Evolutionary conservation across 257 asterid genomes (phyloP), one percentile per base, ranked within the genome.

Genomic region (Orobanche coerulescens): DNA sequence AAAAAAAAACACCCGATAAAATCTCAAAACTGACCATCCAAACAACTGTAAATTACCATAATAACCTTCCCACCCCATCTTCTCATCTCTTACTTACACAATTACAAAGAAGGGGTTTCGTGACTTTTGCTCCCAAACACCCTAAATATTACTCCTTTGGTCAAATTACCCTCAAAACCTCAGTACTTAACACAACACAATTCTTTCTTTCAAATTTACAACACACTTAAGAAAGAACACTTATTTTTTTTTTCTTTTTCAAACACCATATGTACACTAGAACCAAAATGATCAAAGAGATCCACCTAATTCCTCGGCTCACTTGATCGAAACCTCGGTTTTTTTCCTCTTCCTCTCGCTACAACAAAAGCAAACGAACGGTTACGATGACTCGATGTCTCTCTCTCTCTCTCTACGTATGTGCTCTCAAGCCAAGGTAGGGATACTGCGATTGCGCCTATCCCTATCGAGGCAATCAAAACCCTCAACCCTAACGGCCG

Each of bases 381-480:
- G n/a, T 5, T 18, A 7, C 51, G 11, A 15, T 20, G 31, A 1
- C 16, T 49, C 56, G 28, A 22, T 49, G 4, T 48, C 19, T 23
- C 58, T 51, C 33, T n/a, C 4, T 4, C 12, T 52, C 58, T 25
- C 73, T 56, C 63, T 54, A 30, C 62, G 9, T 50, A 53, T 49
- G 62, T 71, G 43, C 62, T 60, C 76, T 67, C 48, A 93, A 25
- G 99, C 99, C 82, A 86, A 61, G 71, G 99, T 71, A 5, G 96
- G 96, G 95, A 93, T 88, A 89, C 96, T 84, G 83, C 99, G 80
- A 65, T 82, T 89, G 61, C 92, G 90, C 72, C 94, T 76, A 57
- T 89, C 97, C 87, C 95, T 77, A 65, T 91, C 94, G 0, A 88
- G 92, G 81, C 98, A 92, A 68, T 93, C 92, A 9, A 93, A 93